These are phyloP conservation scores for Inga leiocalycina DNA, from an alignment of 306 rosid genomes.

Conservation along the genomic window DNA sequence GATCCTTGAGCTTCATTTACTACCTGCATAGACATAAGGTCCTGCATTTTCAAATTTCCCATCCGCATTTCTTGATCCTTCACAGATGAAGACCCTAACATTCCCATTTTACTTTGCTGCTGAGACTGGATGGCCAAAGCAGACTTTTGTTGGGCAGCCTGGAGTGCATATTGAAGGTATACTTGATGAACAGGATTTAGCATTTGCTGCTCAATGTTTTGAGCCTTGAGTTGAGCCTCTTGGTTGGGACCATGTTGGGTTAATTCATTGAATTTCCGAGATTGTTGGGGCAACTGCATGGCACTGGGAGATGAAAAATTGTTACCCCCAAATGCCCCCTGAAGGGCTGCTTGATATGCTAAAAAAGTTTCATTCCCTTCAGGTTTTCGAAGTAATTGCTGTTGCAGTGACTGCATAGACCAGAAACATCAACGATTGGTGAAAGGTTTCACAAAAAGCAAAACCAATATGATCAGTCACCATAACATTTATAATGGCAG, in stretches of 20 bases:
- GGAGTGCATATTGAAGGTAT: conserved; percentile 87
- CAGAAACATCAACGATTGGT: not conserved
- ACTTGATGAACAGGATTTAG: conserved; percentile 84
- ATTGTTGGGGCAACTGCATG: conserved; percentile 77
- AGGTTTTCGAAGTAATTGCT: conserved; percentile 79
- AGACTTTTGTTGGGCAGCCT: conserved; percentile 85
- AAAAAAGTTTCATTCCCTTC: conserved; percentile 83
- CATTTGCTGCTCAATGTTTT: conserved; percentile 79
- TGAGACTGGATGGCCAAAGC: conserved; percentile 77
- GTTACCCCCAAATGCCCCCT: conserved; percentile 64
- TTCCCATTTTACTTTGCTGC: conserved; percentile 82
- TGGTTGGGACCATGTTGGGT: conserved; percentile 72
- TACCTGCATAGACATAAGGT: conserved; percentile 66
- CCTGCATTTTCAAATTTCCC: conserved; percentile 88
- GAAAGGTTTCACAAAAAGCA: conserved; percentile 19
- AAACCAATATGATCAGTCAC: not conserved
- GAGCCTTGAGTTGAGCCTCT: conserved; percentile 73
- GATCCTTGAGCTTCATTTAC: conserved; percentile 75
- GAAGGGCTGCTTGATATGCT: conserved; percentile 78
- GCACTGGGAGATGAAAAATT: conserved; percentile 69
- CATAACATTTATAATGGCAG: not conserved
- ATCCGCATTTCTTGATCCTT: conserved; percentile 89
- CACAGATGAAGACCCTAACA: conserved; percentile 61
- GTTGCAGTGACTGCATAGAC: conserved; percentile 72
- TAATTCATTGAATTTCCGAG: conserved; percentile 66